Percentiles rank a stretch among this genome's conserved stretches.
These are phyloP conservation scores for Pichia sporocuriosa DNA, from an alignment of 805 yeast genomes.

Conservation along the genomic window DNA sequence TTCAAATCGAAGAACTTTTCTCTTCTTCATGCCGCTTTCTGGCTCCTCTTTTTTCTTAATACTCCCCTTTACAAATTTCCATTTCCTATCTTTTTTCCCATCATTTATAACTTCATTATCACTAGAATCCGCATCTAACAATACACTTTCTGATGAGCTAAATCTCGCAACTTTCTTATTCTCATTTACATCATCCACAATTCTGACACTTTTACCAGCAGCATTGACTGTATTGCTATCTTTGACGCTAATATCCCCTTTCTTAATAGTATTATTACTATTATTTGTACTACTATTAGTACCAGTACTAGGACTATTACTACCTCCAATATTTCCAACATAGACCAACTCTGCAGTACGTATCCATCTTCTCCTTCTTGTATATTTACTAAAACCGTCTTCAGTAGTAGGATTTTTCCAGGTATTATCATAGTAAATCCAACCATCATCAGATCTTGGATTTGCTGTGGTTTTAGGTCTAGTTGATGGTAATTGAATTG, in stretches of 20 bases:
- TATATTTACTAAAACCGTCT: slow-evolving; percentile 82
- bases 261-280: not conserved
- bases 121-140: not conserved
- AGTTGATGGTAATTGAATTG: slow-evolving; percentile 61
- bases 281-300: not conserved
- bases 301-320: no score
- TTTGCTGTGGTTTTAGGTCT: slow-evolving; percentile 56
- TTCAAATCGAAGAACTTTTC: slow-evolving; percentile 8
- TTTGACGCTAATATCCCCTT: not conserved
- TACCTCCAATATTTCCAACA: slow-evolving; percentile 10
- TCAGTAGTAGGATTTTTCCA: slow-evolving; percentile 91
- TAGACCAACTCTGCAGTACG: slow-evolving; percentile 83
- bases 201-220: not conserved
- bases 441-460: slow-evolving; percentile 80
- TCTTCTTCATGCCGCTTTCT: slow-evolving; percentile 1
- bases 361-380: slow-evolving; percentile 93
- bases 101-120: not conserved
- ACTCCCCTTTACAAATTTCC: not conserved
- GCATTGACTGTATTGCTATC: no score
- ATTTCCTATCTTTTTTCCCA: not conserved
- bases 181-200: not conserved
- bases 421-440: slow-evolving; percentile 81
- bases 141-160: not conserved
- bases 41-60: not conserved
- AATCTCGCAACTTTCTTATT: not conserved